Percentiles rank a stretch among this genome's conserved stretches.
Conservation (phyloP, 106 monocot genomes). For the Phalaenopsis aphrodite region DNA sequence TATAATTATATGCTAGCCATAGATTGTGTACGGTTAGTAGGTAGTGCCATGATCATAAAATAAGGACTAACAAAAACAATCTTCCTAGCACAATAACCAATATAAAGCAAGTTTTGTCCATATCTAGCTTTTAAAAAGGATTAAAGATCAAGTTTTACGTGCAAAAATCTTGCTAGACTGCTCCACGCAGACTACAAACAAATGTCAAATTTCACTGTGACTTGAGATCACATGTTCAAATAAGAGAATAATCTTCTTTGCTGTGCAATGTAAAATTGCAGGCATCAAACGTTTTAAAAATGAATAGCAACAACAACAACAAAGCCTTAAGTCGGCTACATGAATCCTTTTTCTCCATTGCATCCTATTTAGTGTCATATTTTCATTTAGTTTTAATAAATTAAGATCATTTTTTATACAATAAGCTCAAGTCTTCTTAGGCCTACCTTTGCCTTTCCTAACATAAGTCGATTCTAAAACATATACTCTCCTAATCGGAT, state of each 20-base stretch:
- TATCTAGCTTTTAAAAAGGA: too few species aligned
- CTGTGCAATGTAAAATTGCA: neutral
- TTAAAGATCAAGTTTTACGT: neutral
- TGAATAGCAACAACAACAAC: neutral
- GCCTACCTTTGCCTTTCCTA: too few species aligned
- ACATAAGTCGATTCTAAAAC: too few species aligned
- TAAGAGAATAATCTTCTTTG: neutral
- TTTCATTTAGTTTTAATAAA: too few species aligned
- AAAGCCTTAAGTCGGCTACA: too few species aligned
- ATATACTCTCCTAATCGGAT: too few species aligned
- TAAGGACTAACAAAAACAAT: neutral
- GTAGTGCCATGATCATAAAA: neutral
- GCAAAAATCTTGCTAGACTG: neutral
- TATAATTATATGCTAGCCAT: neutral
- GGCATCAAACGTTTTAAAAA: neutral
- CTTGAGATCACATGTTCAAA: neutral
- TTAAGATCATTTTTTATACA: too few species aligned
- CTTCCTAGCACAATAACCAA: neutral
- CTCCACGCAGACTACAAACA: neutral
- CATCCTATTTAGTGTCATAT: too few species aligned
- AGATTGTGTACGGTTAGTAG: neutral
- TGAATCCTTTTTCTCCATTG: too few species aligned
- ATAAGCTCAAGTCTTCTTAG: too few species aligned
- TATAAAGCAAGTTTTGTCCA: neutral
- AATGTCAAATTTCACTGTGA: neutral